Evolutionary conservation across 176 grass and related monocot species (phyloP), one percentile per base, ranked within the genome.

Genomic region (Zoysia pacifica): DNA sequence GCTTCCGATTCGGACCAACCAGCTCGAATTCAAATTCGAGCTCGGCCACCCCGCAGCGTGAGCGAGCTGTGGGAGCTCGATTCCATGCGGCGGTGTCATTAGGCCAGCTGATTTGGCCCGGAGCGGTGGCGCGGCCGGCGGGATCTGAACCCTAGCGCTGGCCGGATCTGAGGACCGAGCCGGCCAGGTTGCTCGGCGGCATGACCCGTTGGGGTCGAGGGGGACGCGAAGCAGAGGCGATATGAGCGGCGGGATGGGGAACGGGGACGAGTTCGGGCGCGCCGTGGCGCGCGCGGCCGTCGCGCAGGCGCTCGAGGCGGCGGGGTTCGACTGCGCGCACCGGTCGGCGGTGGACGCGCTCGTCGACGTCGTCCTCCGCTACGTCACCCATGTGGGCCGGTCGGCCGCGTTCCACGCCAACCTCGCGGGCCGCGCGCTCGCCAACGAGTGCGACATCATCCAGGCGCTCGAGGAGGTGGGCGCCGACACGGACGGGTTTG

Each of bases 371-470:
- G 15, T 82, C 45, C 52, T 95, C 19, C 83, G 93, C 62, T 99
- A 99, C 88, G 77, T 96, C 62, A 39, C 83, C 43, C 79, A 91
- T 82, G 61, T 95, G 2, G 97, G 97, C 6, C 86, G 90, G 67
- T 61, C 80, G 63, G 90, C 90, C 2, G 81, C 80, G 11, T 96
- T 89, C 74, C 70, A 96, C 55, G 83, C 97, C 35, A 88, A 86
- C 86, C 86, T 91, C 36, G 83, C 93, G 10, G 93, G 93, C 55
- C 88, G 93, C 71, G 84, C 79, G 6, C 72, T 78, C 15, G 88
- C 88, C 77, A 96, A 96, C 40, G 86, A 96, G 79, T 88, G 74
- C 80, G 97, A 99, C 74, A 47, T 99, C 54, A 90, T 99, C 69
- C 88, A 84, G 67, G 84, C 84, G 13, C 86, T 99, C 15, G 90